A percentile compares a stretch with the other conserved stretches of the same genome.
phyloP scores from a whole-genome alignment of 164 flowering plant species.

The Sextonia rubra region DNA sequence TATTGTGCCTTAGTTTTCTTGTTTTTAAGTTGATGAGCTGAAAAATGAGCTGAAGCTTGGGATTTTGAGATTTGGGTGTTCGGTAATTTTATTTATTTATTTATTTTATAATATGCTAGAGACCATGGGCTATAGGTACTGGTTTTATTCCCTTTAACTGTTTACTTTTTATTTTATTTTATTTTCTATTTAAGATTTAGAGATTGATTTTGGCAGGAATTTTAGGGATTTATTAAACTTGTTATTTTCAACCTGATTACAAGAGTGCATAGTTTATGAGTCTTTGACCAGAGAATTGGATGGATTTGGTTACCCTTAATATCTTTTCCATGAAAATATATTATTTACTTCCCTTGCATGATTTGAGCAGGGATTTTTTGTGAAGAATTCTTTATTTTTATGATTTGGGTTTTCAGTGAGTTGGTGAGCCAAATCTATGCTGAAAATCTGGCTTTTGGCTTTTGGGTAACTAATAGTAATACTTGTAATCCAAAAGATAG shows the following conservation, averaged over 20 bases:
- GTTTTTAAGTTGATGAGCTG: constrained; percentile 2
- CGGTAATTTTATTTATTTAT: not conserved
- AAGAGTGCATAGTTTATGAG: not conserved
- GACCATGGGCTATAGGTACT: too few species aligned
- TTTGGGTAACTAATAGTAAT: constrained; percentile 34
- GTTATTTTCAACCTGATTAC: not conserved
- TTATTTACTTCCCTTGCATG: too few species aligned
- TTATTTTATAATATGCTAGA: too few species aligned
- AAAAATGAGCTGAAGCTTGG: constrained; percentile 2
- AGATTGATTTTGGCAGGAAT: too few species aligned
- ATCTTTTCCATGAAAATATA: not conserved
- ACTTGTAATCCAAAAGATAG: constrained; percentile 24
- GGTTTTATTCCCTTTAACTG: too few species aligned
- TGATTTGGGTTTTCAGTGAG: not conserved
- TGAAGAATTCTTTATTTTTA: not conserved
- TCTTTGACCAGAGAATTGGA: not conserved
- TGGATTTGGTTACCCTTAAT: not conserved
- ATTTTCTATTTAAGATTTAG: too few species aligned
- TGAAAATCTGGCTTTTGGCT: constrained; percentile 7
- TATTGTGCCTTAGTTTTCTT: constrained; percentile 1
- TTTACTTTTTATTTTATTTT: too few species aligned
- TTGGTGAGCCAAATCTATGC: not conserved
- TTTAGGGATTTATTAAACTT: too few species aligned
- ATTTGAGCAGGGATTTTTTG: too few species aligned
- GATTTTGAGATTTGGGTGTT: constrained; percentile 6